Evolutionary conservation across 148 eudicot genomes (phyloP), one percentile per base, ranked within the genome.

Genomic region (Vaccinium macrocarpon): DNA sequence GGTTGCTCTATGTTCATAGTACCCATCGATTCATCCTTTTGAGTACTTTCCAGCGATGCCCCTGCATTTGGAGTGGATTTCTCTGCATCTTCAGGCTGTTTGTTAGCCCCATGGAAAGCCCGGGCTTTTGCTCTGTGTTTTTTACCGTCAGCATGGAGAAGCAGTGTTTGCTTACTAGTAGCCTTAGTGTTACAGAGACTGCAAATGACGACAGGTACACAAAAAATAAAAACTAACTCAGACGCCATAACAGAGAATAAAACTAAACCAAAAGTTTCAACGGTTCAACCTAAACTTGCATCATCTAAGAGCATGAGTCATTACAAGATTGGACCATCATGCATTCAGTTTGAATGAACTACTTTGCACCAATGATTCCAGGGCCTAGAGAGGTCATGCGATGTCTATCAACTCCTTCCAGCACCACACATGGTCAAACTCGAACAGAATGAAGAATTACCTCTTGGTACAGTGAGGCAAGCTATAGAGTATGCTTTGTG

Each of bases 131-230:
- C 97, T 84, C 93, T 89, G 86, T 96, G 99, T 82, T 94, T 94
- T 87, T 96, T 96, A 19, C 99, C 98, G 66, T 94, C 99, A 57
- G 92, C 97, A 88, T 96, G 99, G 80, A 89, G 86, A 80, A 94
- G 95, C 87, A 96, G 87, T 62, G 99, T 86, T 86, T 96, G 99
- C 87, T 91, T 89, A 88, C 99, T 96, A 68, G 99, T 94, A 83
- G 98, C 92, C 46, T 88, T 87, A 59, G 94, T 94, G 86, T 94
- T 92, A 86, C 99, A 96, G 10, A 96, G 91, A 86, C 98, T 94
- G 90, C 89, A 89, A 3, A 56, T 57, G 29, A 38, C 82, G 10
- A 70, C 70, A 76, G 42, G 23, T 64, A 23, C 8, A 19, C 2
- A 16, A 0, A 74, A 12, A 35, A 18, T 21, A 21, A 27, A 70